Percentiles rank a stretch among this genome's conserved stretches.
phyloP scores from a whole-genome alignment of 345 rosid species.

The Corymbia maculata region DNA sequence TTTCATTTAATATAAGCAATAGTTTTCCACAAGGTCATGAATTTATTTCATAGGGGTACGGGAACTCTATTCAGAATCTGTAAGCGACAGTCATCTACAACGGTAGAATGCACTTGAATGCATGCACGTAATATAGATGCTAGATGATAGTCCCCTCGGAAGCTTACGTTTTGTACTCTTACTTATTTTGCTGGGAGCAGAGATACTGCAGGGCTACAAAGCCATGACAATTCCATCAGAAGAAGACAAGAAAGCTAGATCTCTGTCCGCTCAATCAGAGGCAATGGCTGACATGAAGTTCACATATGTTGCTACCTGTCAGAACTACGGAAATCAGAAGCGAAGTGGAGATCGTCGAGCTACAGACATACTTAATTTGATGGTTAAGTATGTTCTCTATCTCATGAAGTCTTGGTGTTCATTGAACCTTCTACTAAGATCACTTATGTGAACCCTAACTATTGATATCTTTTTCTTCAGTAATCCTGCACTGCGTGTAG shows the following conservation, averaged over 20 bases:
- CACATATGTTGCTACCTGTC: slow-evolving; percentile 95
- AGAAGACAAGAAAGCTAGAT: slow-evolving; percentile 86
- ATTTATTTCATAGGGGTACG: background rate
- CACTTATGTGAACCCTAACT: slow-evolving; percentile 1
- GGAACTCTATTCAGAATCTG: background rate
- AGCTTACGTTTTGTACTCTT: background rate
- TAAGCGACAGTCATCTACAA: background rate
- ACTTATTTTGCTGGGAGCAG: slow-evolving; percentile 24
- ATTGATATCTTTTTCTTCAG: slow-evolving; percentile 29
- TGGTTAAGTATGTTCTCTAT: slow-evolving; percentile 80
- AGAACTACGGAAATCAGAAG: slow-evolving; percentile 90
- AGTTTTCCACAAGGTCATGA: background rate
- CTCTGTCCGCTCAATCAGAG: slow-evolving; percentile 73
- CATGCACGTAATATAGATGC: background rate
- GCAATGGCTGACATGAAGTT: slow-evolving; percentile 97
- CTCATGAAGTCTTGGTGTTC: background rate
- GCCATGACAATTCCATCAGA: slow-evolving; percentile 75
- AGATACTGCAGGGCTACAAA: slow-evolving; percentile 91
- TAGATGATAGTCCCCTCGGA: background rate
- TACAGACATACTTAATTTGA: slow-evolving; percentile 87
- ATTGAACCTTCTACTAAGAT: background rate
- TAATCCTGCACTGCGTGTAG: slow-evolving; percentile 91
- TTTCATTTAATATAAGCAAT: background rate
- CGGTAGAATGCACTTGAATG: background rate
- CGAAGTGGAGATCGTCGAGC: slow-evolving; percentile 90